These are phyloP conservation scores for Pleomassaria siparia DNA, from an alignment of 2,329 filamentous ascomycete genomes.

Conservation along the genomic window DNA sequence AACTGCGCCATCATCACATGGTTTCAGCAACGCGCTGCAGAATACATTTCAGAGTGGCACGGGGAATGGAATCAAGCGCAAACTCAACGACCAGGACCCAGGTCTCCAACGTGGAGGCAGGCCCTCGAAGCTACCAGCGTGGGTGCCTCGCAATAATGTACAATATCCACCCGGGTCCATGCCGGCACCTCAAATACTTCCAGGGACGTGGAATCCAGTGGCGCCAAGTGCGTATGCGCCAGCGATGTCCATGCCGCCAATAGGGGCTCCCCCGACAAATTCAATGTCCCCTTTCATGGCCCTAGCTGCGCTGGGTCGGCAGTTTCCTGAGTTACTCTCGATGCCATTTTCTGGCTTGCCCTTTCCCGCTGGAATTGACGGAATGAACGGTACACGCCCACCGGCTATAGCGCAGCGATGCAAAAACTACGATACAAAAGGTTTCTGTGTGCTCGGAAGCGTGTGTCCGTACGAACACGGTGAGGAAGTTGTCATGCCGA, in stretches of 20 bases:
- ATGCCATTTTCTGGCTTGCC: slow-evolving; percentile 27
- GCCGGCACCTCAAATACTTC: slow-evolving; percentile 8
- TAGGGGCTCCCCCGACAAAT: slow-evolving; percentile 55
- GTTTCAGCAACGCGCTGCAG: slow-evolving; percentile 1
- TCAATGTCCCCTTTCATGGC: slow-evolving; percentile 64
- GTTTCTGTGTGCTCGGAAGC: slow-evolving; percentile 68
- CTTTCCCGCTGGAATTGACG: slow-evolving; percentile 1
- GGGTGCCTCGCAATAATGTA: slow-evolving; percentile 47
- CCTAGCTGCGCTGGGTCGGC: slow-evolving; percentile 52
- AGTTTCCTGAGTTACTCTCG: slow-evolving; percentile 45
- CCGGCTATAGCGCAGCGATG: slow-evolving; percentile 54
- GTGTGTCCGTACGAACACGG: slow-evolving; percentile 72
- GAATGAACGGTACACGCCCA: neutral
- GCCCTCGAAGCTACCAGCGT: slow-evolving; percentile 59
- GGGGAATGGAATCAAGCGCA: slow-evolving; percentile 55
- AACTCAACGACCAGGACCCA: slow-evolving; percentile 57
- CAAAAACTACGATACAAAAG: slow-evolving; percentile 71
- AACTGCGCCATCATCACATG: slow-evolving; percentile 5
- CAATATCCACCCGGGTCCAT: slow-evolving; percentile 30
- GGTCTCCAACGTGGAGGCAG: slow-evolving; percentile 45
- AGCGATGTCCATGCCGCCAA: slow-evolving; percentile 44
- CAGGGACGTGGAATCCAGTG: slow-evolving; percentile 35
- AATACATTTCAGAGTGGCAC: slow-evolving; percentile 9
- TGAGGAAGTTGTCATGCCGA: slow-evolving; percentile 51
- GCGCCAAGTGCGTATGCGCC: slow-evolving; percentile 23